Evolutionary conservation across 1,139 yeast genomes (phyloP), one percentile per base, ranked within the genome.

Genomic region (Sugiyamaella xylanicola): DNA sequence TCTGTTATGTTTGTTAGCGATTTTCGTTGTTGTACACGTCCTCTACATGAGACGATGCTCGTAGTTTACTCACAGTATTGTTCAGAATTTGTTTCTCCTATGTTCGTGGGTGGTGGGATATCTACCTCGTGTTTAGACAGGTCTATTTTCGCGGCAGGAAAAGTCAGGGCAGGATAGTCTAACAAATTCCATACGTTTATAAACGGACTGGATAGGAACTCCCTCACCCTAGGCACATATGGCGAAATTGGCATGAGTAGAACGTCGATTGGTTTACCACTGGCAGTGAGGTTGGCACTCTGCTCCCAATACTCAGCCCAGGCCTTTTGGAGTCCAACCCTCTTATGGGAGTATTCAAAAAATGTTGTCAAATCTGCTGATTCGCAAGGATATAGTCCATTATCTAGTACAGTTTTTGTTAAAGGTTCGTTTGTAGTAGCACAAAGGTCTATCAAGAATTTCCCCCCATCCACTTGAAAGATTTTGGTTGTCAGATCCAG

Each of bases 261-360:
- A 45, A 72, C 74, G 59, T 75, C 79, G 11, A 75, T 64, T 15
- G 69, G 70, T 51, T 63, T 59, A 2, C 74, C 74, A 29, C 70
- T 66, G 19, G 50, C 50, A 5, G 76, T 72, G 27, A 49, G 15
- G 2, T 51, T 20, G 0, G 61, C 56, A 2, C 75, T 67, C 1
- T 51, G 46, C 20, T 54, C 56, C 68, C 65, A 64, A 52, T 63
- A 58, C 16, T 56, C 53, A 15, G 52, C 54, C 67, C 67, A 64
- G 7, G 42, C 83, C 79, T 67, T 86, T 89, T 57, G 85, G 76
- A 55, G 79, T 76, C 64, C 83, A 75, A 15, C 78, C 69, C 59
- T 78, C 59, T 70, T 35, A 16, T 48, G 45, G 13, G 75, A 73
- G 51, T 65, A 66, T 4, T 62, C 49, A 57, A 70, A 71, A 55